Conservation (phyloP, 2,329 filamentous ascomycete genomes). For the Chaetomiaceae sp. region DNA sequence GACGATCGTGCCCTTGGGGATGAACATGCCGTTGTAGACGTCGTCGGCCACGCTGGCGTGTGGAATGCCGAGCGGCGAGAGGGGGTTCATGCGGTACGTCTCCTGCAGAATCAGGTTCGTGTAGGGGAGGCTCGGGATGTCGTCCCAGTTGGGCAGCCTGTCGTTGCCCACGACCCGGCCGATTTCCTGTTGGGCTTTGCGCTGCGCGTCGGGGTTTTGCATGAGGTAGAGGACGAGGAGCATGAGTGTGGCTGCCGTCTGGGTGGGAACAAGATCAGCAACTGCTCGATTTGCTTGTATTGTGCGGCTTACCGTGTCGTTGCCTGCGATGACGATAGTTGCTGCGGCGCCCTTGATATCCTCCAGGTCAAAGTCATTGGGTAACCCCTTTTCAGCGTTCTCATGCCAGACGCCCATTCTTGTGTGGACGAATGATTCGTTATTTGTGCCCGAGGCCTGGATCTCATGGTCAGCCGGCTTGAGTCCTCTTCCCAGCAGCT, state of each 20-base stretch:
- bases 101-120: conserved; percentile 33
- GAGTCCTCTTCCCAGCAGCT: not conserved
- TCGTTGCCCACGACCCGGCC: conserved; percentile 35
- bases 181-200: conserved; percentile 30
- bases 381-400: conserved; percentile 3
- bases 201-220: conserved; percentile 38
- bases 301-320: conserved; percentile 24
- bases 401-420: conserved; percentile 13
- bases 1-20: conserved; percentile 42
- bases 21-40: conserved; percentile 39
- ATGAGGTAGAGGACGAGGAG: conserved; percentile 39
- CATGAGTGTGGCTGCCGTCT: conserved; percentile 31
- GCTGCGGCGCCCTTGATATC: conserved; percentile 31
- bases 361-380: conserved; percentile 24
- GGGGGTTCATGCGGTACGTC: conserved; percentile 33
- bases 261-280: not conserved
- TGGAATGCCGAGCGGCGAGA: conserved; percentile 36
- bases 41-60: conserved; percentile 39
- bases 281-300: no score
- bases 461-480: not conserved
- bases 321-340: conserved; percentile 29
- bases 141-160: conserved; percentile 29
- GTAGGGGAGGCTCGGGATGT: conserved; percentile 34
- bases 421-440: conserved; percentile 22
- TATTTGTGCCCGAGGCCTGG: conserved; percentile 5